Evolutionary conservation across 768 basidiomycete genomes (phyloP).

Genomic region (Roridomyces roridus): DNA sequence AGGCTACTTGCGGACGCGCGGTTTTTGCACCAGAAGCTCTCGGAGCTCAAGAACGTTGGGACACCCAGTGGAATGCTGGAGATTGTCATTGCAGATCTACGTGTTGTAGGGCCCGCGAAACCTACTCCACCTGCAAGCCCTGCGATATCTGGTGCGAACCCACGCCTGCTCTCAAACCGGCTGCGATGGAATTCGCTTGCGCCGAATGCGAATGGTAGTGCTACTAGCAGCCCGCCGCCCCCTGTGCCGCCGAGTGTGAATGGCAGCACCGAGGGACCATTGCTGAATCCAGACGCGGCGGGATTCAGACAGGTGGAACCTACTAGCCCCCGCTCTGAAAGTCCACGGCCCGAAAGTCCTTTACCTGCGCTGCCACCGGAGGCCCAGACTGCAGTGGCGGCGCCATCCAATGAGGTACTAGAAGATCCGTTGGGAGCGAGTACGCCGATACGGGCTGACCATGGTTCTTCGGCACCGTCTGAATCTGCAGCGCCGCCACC

Average conservation of each 20-base stretch:
- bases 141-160: constrained; percentile 40
- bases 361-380: constrained; percentile 26
- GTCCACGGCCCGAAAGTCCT: constrained; percentile 24
- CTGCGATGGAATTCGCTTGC: constrained; percentile 27
- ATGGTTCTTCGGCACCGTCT: not conserved
- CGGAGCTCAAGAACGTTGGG: constrained; percentile 74
- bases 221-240: constrained; percentile 11
- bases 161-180: constrained; percentile 46
- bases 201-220: constrained; percentile 6
- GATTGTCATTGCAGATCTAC: constrained; percentile 84
- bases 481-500: not conserved
- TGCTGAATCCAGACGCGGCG: constrained; percentile 1
- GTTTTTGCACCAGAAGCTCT: constrained; percentile 78
- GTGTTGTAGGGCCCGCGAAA: constrained; percentile 44
- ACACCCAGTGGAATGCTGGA: constrained; percentile 82
- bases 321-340: constrained; percentile 13
- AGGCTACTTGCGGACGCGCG: constrained; percentile 84
- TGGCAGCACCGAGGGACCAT: constrained; percentile 7
- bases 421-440: constrained; percentile 23
- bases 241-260: constrained; percentile 15
- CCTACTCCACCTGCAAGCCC: constrained; percentile 26
- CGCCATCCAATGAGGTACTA: not conserved
- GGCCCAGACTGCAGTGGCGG: constrained; percentile 5
- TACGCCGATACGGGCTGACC: constrained; percentile 10
- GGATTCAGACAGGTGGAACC: constrained; percentile 20